Conservation (phyloP, 129 eudicot genomes). For the Arctium lappa region DNA sequence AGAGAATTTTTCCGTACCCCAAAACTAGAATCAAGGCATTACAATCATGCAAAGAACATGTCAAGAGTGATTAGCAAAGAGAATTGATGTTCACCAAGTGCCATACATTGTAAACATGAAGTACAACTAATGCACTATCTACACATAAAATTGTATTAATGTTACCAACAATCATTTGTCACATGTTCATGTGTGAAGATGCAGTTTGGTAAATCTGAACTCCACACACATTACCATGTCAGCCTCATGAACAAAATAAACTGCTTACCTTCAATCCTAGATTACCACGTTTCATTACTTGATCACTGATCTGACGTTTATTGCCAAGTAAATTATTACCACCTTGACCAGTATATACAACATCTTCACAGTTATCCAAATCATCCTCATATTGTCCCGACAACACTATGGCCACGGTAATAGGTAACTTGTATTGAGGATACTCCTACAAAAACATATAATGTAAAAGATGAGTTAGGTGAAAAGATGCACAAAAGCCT, state of each 20-base stretch:
- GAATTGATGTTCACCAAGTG: not conserved
- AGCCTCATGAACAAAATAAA: not conserved
- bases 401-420: constrained; percentile 72
- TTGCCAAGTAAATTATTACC: constrained; percentile 77
- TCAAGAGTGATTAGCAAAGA: not conserved
- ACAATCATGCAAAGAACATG: not conserved
- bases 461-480: not conserved
- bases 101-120: not conserved
- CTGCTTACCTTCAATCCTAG: constrained; percentile 70
- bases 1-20: not conserved
- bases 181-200: not conserved
- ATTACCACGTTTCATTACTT: constrained; percentile 73
- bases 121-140: not conserved
- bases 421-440: constrained; percentile 45
- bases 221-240: not conserved
- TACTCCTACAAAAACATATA: constrained; percentile 37
- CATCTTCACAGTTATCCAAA: constrained; percentile 68
- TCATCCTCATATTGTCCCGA: constrained; percentile 98
- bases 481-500: not conserved
- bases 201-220: not conserved
- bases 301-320: constrained; percentile 67
- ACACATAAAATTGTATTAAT: not conserved
- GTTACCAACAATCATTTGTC: not conserved
- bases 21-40: not conserved
- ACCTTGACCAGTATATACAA: constrained; percentile 96